Evolutionary conservation across 192 early-diverging fungal species (phyloP).

Genomic region (Linnemannia hyalina): DNA sequence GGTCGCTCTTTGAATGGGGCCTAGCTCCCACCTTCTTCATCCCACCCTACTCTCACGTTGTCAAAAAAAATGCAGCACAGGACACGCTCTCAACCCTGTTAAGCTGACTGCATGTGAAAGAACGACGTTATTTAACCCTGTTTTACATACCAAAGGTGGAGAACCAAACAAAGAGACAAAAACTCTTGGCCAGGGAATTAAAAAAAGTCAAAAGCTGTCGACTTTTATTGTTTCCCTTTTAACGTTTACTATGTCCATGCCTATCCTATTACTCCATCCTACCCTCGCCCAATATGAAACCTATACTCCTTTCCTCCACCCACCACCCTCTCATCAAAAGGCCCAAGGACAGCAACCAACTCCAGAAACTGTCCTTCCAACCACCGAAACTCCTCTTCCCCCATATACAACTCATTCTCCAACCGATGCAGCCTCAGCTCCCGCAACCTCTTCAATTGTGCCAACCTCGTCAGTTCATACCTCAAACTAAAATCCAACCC

Average conservation of each 20-base stretch:
- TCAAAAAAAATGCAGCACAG: background rate
- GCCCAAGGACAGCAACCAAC: background rate
- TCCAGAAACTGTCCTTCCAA: background rate
- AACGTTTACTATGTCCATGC: background rate
- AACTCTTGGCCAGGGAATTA: background rate
- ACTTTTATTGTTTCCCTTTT: background rate
- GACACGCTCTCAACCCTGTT: background rate
- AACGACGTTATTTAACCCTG: background rate
- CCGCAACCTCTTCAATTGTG: background rate
- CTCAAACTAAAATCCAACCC: background rate
- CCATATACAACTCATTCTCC: background rate
- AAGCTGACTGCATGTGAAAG: background rate
- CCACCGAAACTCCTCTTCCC: background rate
- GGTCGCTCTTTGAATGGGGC: constrained; percentile 9
- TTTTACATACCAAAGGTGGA: background rate
- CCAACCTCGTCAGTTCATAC: background rate
- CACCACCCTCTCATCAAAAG: background rate
- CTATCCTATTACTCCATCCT: too few relatives aligned
- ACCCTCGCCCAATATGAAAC: too few relatives aligned
- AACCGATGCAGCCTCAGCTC: background rate
- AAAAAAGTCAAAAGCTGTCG: background rate
- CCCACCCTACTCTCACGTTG: background rate
- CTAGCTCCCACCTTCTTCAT: background rate
- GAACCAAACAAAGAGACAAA: background rate
- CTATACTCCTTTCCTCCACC: background rate